Evolutionary conservation across 2,329 filamentous ascomycete genomes (phyloP), one percentile per base, ranked within the genome.

Genomic region (Sarocladium kiliense): DNA sequence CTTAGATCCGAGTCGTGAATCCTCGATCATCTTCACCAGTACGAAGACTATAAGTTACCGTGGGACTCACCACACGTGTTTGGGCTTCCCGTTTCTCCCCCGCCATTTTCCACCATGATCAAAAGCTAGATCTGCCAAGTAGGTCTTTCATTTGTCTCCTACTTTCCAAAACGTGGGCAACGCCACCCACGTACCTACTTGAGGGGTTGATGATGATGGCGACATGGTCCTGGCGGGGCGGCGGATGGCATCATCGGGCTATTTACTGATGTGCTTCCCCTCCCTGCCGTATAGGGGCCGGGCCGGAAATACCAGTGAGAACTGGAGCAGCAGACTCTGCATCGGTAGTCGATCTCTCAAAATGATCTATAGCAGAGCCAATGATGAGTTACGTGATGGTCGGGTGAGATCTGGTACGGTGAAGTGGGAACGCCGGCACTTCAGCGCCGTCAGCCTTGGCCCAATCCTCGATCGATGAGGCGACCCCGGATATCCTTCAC

Each of bases 191-290:
- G 37, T 41, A 16, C 37, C 7, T 6, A 9, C 7, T 41, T 18
- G 37, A 41, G 37, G 18, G 14, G 37, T 41, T 41, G 37, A 41
- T 6, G 37, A 18, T 6, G 37, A 18, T 32, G 30, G 30, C 12
- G 30, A 32, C 41, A 49, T 18, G 25, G 23, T 49, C n/a, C 11
- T 30, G n/a, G n/a, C 27, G 10, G 44, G n/a, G 44, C n/a, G 23
- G 44, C 14, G 11, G 47, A 51, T 51, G 47, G 47, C 47, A 51
- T 51, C 47, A 51, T 51, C 47, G n/a, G 18, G n/a, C 4, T 23
- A 16, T 14, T 10, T 18, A 18, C 26, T 51, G 47, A 51, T 51
- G 47, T 51, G 47, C 47, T 51, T 21, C 23, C 18, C 47, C 47
- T 34, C 27, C 18, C 6, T 14, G 11, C 16, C n/a, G 3, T 16